Conservation (phyloP, 2,329 filamentous ascomycete species). For the Moelleriella libera region DNA sequence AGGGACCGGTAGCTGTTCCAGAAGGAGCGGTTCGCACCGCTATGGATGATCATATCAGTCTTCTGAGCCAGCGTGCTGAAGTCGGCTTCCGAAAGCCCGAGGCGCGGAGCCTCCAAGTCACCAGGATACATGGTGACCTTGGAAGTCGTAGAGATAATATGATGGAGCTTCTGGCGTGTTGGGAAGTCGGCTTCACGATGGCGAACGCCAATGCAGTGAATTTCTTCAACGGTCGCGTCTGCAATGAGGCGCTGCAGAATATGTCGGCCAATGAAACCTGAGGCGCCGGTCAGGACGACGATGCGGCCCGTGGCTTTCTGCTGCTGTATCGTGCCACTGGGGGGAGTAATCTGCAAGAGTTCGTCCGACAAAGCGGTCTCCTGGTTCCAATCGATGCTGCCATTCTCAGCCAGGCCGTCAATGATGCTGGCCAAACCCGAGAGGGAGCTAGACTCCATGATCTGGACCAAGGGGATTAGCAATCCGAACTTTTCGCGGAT, state of each 20-base stretch:
- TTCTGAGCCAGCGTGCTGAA: conserved; percentile 4
- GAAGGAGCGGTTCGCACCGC: conserved; percentile 26
- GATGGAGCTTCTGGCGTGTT: conserved; percentile 9
- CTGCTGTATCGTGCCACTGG: neutral
- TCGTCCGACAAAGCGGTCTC: conserved; percentile 7
- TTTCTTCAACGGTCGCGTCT: conserved; percentile 13
- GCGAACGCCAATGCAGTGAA: conserved; percentile 22
- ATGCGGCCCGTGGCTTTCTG: neutral
- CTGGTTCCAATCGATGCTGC: conserved; percentile 12
- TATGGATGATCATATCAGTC: conserved; percentile 34
- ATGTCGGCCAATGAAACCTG: conserved; percentile 2
- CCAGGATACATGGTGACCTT: conserved; percentile 9
- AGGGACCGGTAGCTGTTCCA: conserved; percentile 21
- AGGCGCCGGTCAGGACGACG: conserved; percentile 3
- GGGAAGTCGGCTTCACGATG: conserved; percentile 15
- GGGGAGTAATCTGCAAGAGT: neutral
- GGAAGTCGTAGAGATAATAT: conserved; percentile 1
- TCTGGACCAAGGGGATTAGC: conserved; percentile 18
- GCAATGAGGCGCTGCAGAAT: conserved; percentile 6
- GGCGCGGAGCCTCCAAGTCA: conserved; percentile 12
- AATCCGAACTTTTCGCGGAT: conserved; percentile 17
- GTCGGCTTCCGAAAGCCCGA: conserved; percentile 9
- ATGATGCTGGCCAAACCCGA: conserved; percentile 19
- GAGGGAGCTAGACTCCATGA: conserved; percentile 24
- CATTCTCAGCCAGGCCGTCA: neutral